phyloP scores from a whole-genome alignment of 2,329 filamentous ascomycete genomes.

The Xylariaceae sp. region DNA sequence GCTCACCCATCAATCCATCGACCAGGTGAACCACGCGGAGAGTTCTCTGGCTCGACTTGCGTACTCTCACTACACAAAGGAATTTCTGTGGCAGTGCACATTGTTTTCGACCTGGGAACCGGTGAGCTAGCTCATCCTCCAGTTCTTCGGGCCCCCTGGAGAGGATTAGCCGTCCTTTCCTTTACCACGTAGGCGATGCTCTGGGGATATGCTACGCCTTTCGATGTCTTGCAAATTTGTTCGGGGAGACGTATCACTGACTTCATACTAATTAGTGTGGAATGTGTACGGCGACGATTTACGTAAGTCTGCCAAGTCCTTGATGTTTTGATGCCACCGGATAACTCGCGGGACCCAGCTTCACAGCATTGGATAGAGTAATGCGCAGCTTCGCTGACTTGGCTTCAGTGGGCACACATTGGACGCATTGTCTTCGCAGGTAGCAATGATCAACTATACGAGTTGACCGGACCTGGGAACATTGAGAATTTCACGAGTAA shows the following conservation, averaged over 20 bases:
- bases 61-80: slow-evolving; percentile 41
- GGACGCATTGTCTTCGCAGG: slow-evolving; percentile 48
- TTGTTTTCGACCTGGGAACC: slow-evolving; percentile 52
- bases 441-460: slow-evolving; percentile 40
- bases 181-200: no score
- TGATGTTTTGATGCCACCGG: no score
- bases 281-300: slow-evolving; percentile 39
- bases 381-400: not conserved
- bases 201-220: no score
- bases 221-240: no score
- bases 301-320: slow-evolving; percentile 11
- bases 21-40: slow-evolving; percentile 51
- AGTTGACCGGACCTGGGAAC: slow-evolving; percentile 42
- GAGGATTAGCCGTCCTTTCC: no score
- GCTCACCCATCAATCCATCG: slow-evolving; percentile 44
- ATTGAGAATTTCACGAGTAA: slow-evolving; percentile 49
- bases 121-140: no score
- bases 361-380: no score
- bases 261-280: no score
- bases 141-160: no score
- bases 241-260: no score
- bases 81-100: slow-evolving; percentile 45
- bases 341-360: no score
- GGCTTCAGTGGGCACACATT: slow-evolving; percentile 43
- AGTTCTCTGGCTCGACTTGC: slow-evolving; percentile 44